Evolutionary conservation across 164 flowering plant genomes (phyloP).

Genomic region (Kalanchoe fedtschenkoi): DNA sequence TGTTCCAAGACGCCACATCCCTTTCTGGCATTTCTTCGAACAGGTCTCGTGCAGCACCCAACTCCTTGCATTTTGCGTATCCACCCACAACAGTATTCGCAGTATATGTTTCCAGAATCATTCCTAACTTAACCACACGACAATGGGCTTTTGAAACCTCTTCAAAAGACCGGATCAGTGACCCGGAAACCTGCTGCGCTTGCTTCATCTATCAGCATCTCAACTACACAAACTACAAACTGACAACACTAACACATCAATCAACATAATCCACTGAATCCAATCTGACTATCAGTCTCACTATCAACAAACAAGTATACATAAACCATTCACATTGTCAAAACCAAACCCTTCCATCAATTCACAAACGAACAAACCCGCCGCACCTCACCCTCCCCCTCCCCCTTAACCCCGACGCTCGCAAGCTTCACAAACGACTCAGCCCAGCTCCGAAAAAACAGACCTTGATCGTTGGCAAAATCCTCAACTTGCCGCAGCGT

Average conservation of each 20-base stretch:
- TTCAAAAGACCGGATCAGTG: slow-evolving; percentile 13
- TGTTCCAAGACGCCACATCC: slow-evolving; percentile 75
- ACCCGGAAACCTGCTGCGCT: no score
- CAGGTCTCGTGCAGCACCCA: slow-evolving; percentile 32
- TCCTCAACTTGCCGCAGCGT: slow-evolving; percentile 34
- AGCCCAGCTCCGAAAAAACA: slow-evolving; percentile 50
- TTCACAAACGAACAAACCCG: slow-evolving; percentile 31
- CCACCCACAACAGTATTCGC: slow-evolving; percentile 40
- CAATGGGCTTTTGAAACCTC: slow-evolving; percentile 26
- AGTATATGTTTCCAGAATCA: slow-evolving; percentile 24
- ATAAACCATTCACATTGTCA: neutral
- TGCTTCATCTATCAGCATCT: slow-evolving; percentile 21
- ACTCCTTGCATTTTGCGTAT: slow-evolving; percentile 32
- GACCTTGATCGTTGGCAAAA: slow-evolving; percentile 34
- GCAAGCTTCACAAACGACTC: slow-evolving; percentile 56
- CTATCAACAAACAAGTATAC: neutral
- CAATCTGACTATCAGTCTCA: neutral
- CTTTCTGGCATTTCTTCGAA: slow-evolving; percentile 65
- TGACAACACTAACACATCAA: neutral
- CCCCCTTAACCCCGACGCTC: slow-evolving; percentile 45
- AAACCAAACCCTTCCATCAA: slow-evolving; percentile 10
- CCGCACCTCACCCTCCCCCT: slow-evolving; percentile 58
- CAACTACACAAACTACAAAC: neutral
- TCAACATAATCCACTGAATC: neutral
- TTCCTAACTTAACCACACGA: slow-evolving; percentile 32